Percentiles rank a stretch among this genome's conserved stretches.
phyloP scores from a whole-genome alignment of 345 rosid genomes.

The Eucalyptus albens region DNA sequence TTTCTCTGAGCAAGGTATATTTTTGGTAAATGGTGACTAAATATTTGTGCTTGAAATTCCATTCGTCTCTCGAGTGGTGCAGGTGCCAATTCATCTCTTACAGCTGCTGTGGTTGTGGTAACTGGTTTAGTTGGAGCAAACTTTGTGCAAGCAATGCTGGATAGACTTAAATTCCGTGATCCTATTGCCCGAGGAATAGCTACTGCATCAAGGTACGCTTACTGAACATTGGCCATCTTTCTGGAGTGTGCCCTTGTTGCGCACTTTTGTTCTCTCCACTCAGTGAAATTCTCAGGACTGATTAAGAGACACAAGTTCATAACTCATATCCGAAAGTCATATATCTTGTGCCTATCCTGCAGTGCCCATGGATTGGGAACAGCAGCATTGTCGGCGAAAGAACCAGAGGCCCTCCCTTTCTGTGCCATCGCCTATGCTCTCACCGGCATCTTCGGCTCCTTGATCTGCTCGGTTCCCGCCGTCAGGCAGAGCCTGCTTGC shows the following conservation, averaged over 20 bases:
- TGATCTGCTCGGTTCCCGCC: constrained; percentile 76
- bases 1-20: not conserved
- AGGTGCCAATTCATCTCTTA: constrained; percentile 86
- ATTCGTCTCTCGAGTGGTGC: not conserved
- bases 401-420: constrained; percentile 95
- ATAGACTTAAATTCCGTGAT: constrained; percentile 55
- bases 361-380: constrained; percentile 99
- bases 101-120: constrained; percentile 91
- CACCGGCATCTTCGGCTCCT: constrained; percentile 81
- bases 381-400: constrained; percentile 93
- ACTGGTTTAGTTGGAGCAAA: constrained; percentile 92
- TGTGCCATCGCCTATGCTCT: constrained; percentile 94
- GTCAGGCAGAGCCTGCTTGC: constrained; percentile 81
- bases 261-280: not conserved
- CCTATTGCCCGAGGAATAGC: constrained; percentile 93
- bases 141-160: constrained; percentile 74
- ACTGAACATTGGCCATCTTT: not conserved
- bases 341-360: not conserved
- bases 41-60: not conserved
- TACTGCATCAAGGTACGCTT: constrained; percentile 73
- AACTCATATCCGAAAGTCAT: too few relatives aligned
- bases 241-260: not conserved
- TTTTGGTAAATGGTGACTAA: not conserved
- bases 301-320: not conserved
- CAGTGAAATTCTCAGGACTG: not conserved